Percentiles rank a stretch among this genome's conserved stretches.
These are phyloP conservation scores for Rhodamnia argentea DNA, from an alignment of 345 rosid genomes.

Conservation along the genomic window DNA sequence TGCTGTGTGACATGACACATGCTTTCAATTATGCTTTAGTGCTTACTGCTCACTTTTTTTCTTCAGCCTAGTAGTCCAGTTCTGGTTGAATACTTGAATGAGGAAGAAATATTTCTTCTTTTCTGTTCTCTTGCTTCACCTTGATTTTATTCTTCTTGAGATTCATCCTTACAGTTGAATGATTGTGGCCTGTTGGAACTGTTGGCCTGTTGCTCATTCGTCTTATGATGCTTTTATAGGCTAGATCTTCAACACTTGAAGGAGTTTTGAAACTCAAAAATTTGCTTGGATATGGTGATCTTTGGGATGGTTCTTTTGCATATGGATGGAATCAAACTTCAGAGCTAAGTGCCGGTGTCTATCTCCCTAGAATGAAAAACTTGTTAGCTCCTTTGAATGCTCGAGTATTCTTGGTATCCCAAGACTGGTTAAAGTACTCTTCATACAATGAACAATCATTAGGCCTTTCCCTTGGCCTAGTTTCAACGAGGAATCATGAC, in stretches of 20 bases:
- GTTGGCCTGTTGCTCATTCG: neutral
- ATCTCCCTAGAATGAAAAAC: slow-evolving; percentile 62
- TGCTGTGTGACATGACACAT: neutral
- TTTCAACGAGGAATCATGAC: slow-evolving; percentile 60
- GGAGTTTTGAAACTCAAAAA: slow-evolving; percentile 76
- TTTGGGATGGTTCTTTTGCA: slow-evolving; percentile 80
- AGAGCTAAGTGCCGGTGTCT: slow-evolving; percentile 74
- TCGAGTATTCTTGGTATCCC: slow-evolving; percentile 61
- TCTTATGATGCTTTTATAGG: slow-evolving; percentile 32
- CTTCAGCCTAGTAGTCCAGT: neutral
- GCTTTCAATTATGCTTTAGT: neutral
- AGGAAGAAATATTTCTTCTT: neutral
- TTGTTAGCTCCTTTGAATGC: slow-evolving; percentile 53
- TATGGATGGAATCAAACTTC: slow-evolving; percentile 75
- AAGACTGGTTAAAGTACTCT: slow-evolving; percentile 79
- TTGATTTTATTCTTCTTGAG: neutral
- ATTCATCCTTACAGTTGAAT: neutral
- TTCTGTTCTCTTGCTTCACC: neutral
- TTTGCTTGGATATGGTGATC: slow-evolving; percentile 82
- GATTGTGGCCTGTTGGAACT: neutral
- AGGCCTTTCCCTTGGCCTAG: slow-evolving; percentile 79
- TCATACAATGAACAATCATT: slow-evolving; percentile 74
- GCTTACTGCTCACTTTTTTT: neutral
- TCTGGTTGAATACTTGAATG: neutral
- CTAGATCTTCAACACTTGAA: slow-evolving; percentile 74